Evolutionary conservation across 441 rosid genomes (phyloP), one percentile per base, ranked within the genome.

Genomic region (Populus hybrid): DNA sequence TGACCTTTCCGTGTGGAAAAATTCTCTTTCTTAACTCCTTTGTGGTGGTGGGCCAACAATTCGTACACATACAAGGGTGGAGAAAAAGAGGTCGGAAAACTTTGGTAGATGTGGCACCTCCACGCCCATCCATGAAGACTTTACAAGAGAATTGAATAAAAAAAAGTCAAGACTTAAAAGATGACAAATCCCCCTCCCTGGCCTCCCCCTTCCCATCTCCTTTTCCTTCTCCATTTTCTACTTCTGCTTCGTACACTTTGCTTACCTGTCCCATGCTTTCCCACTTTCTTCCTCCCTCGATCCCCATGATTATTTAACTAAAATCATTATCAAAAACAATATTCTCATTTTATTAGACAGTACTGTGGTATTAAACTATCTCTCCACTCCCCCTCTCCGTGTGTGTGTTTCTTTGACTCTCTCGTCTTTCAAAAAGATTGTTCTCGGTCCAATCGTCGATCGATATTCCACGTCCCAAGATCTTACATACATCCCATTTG

Each of bases 61-160:
- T 23, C 18, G 34, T 32, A 76, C 76, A 38, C 78, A 64, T 38
- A 63, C 65, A 68, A 80, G 75, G 81, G 82, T 78, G 79, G 85
- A 75, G 83, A 75, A 50, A 65, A 65, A 34, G 74, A 66, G 67
- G 69, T 7, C 0, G 5, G 71, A 5, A 75, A 69, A 71, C 59
- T 71, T 68, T 28, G 66, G 81, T 66, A 59, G 82, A 75, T 82
- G 88, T 82, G 88, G 87, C 82, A 78, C 2, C 21, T 23, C 57
- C 67, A 30, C 46, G 75, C 10, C 87, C 89, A 83, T 69, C 82
- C 80, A 79, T 77, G 67, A 30, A 11, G 9, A 3, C 69, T 26
- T 79, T 81, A 10, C 1, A 9, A 53, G 68, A 68, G 79, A 77
- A 81, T 79, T 79, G 71, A 73, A 77, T 76, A 71, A 23, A 16